These are phyloP conservation scores for Paspalum notatum DNA, from an alignment of 176 grass and related monocot species.

Conservation along the genomic window DNA sequence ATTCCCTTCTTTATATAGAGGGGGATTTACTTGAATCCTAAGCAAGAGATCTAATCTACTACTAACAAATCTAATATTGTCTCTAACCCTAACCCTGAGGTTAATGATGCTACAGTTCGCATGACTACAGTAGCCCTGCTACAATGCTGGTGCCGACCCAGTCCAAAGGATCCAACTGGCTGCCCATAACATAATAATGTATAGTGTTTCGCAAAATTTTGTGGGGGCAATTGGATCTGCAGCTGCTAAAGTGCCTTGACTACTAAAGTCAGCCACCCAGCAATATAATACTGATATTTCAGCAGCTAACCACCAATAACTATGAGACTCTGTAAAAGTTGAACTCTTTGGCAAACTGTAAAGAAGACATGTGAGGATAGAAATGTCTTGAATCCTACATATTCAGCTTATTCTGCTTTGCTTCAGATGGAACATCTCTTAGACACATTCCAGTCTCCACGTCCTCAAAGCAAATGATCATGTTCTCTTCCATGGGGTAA, in stretches of 20 bases:
- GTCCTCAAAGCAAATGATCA: constrained; percentile 98
- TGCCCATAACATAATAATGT: neutral
- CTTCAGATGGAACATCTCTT: constrained; percentile 68
- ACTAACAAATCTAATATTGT: too few species aligned
- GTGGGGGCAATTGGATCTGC: neutral
- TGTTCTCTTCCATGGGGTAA: constrained; percentile 74
- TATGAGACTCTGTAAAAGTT: neutral
- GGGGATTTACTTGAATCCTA: too few species aligned
- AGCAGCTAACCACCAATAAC: constrained; percentile 6
- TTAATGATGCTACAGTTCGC: too few species aligned
- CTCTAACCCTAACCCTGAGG: too few species aligned
- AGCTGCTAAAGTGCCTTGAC: neutral
- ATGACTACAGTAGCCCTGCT: too few species aligned
- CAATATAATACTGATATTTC: neutral
- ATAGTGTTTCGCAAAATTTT: neutral
- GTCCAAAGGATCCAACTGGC: too few species aligned
- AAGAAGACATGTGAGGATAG: constrained; percentile 25
- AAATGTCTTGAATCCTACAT: constrained; percentile 71
- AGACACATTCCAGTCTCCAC: constrained; percentile 79
- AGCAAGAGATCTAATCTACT: too few species aligned
- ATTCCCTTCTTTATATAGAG: too few species aligned
- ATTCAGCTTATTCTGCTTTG: constrained; percentile 63
- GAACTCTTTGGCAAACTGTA: constrained; percentile 14
- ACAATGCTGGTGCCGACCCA: too few species aligned
- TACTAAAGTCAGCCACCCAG: neutral